Conservation (phyloP, 1,284 basidiomycete genomes). For the Leccinum huronense region DNA sequence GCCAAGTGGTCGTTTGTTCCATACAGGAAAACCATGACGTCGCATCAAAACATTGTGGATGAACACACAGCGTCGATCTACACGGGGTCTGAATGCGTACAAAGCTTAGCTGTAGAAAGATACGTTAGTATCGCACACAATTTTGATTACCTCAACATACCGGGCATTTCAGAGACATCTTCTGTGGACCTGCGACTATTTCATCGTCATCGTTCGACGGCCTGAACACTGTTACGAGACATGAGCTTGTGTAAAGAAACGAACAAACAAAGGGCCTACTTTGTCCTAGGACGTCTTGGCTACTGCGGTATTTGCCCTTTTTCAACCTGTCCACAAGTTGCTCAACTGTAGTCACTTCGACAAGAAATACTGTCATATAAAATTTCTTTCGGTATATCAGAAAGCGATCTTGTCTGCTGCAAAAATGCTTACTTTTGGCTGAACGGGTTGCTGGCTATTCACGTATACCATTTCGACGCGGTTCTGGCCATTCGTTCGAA, state of each 20-base stretch:
- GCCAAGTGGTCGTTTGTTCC: constrained; percentile 95
- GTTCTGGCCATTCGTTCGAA: constrained; percentile 55
- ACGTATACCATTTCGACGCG: constrained; percentile 87
- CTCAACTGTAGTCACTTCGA: constrained; percentile 68
- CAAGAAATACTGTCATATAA: constrained; percentile 80
- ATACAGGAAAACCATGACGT: constrained; percentile 93
- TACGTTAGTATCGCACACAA: constrained; percentile 3
- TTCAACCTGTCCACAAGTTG: constrained; percentile 67
- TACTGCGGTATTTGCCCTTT: constrained; percentile 61
- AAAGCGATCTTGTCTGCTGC: neutral
- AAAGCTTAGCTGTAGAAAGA: constrained; percentile 72
- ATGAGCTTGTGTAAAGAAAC: constrained; percentile 8
- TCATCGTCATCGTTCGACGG: constrained; percentile 75
- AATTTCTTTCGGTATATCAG: constrained; percentile 76
- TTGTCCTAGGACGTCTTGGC: constrained; percentile 64
- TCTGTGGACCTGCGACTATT: constrained; percentile 82
- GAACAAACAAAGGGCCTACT: constrained; percentile 45
- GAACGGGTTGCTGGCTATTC: constrained; percentile 78
- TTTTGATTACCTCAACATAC: constrained; percentile 47
- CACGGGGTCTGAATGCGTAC: constrained; percentile 84
- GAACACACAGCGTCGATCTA: constrained; percentile 82
- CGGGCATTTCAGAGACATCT: constrained; percentile 89
- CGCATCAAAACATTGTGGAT: constrained; percentile 96
- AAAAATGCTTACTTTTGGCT: constrained; percentile 55
- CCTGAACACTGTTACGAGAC: constrained; percentile 54